Percentiles rank a stretch among this genome's conserved stretches.
These are phyloP conservation scores for Pyricularia sp. DNA, from an alignment of 2,329 filamentous ascomycete species.

Conservation along the genomic window DNA sequence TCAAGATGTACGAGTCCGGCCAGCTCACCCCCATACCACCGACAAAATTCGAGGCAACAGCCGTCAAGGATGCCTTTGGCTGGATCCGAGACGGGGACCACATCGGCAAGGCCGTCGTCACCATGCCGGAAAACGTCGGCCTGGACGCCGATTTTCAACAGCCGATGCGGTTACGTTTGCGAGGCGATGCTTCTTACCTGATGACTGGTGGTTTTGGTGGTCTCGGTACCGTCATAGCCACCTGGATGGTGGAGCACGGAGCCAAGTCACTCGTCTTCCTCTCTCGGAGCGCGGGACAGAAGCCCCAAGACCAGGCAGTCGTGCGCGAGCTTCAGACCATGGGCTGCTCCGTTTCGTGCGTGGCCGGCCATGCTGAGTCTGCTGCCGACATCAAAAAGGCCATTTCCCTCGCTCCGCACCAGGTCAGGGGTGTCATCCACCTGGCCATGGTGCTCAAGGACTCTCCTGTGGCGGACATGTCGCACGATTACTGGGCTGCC, in stretches of 20 bases:
- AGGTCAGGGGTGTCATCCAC: slow-evolving; percentile 16
- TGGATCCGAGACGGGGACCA: too few species aligned
- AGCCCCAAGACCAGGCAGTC: slow-evolving; percentile 10
- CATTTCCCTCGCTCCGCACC: slow-evolving; percentile 8
- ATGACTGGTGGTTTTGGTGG: too few species aligned
- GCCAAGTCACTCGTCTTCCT: slow-evolving; percentile 28
- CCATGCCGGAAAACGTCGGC: too few species aligned
- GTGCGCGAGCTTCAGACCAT: slow-evolving; percentile 12
- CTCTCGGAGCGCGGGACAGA: slow-evolving; percentile 19
- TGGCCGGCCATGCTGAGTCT: slow-evolving; percentile 12
- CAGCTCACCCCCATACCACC: too few species aligned
- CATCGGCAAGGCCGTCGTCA: too few species aligned
- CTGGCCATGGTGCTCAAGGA: slow-evolving; percentile 16
- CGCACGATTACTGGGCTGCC: slow-evolving; percentile 18
- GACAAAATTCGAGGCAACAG: too few species aligned
- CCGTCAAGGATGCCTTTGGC: too few species aligned
- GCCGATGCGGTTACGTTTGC: too few species aligned
- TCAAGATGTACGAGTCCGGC: too few species aligned
- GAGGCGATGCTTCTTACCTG: too few species aligned
- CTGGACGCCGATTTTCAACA: too few species aligned
- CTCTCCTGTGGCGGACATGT: slow-evolving; percentile 16
- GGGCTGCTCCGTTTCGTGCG: slow-evolving; percentile 12
- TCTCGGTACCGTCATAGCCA: too few species aligned
- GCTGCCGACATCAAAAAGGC: slow-evolving; percentile 10
- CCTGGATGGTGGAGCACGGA: slow-evolving; percentile 23